These are phyloP conservation scores for Aureoboletus auriporus DNA, from an alignment of 768 basidiomycete species.

Conservation along the genomic window DNA sequence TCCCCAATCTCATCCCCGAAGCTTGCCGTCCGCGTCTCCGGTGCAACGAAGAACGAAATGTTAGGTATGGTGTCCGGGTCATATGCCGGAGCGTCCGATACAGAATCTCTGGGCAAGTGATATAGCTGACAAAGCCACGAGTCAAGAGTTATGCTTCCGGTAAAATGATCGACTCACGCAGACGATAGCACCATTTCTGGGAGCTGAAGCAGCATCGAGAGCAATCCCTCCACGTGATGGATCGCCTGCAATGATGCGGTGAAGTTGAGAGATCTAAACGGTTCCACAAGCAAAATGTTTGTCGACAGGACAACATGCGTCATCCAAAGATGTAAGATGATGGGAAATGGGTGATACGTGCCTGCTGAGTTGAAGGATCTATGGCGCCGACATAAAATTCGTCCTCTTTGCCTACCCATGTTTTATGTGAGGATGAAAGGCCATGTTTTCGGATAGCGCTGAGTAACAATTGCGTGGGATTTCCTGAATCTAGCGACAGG, in stretches of 20 bases:
- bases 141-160: neutral
- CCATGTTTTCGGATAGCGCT: conserved; percentile 42
- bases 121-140: conserved; percentile 35
- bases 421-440: conserved; percentile 19
- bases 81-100: neutral
- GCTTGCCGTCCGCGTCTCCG: conserved; percentile 14
- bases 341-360: neutral
- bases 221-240: conserved; percentile 67
- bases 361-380: conserved; percentile 14
- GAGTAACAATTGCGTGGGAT: conserved; percentile 61
- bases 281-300: neutral
- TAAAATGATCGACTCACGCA: conserved; percentile 36
- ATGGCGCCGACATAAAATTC: conserved; percentile 54
- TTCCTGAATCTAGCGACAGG: conserved; percentile 48
- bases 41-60: conserved; percentile 22
- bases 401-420: conserved; percentile 44
- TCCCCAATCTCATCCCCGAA: neutral
- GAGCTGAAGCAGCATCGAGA: conserved; percentile 50
- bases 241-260: conserved; percentile 65
- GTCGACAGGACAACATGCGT: neutral
- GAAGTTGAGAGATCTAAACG: conserved; percentile 42
- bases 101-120: conserved; percentile 31
- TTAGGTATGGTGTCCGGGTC: conserved; percentile 2
- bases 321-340: neutral
- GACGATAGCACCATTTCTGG: conserved; percentile 45